Base-by-base conservation (phyloP, 345 rosid species). In the Eucalyptus cladocalyx region DNA sequence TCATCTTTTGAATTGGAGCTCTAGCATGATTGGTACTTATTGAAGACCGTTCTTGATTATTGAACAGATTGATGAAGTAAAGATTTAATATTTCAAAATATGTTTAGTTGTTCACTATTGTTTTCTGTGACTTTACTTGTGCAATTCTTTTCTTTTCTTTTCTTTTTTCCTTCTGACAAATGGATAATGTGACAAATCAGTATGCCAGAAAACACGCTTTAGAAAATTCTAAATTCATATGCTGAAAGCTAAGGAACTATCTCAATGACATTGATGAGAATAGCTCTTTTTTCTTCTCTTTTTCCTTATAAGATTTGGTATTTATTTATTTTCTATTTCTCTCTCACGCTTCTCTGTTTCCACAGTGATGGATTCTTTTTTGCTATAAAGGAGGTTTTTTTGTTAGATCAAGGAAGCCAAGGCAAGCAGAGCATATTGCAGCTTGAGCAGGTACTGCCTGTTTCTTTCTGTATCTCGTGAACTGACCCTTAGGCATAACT, bases 401-500 rank as follows among this genome's bases (percentile, higher is more conserved):
- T 96, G 83, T 94, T 96, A 91, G 97, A 96, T 92, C 98, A 95
- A 88, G 99, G 97, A 89, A 94, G 92, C 91, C 94, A 94, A 89
- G 97, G 88, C 87, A 94, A 88, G 92, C 94, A 97, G 89, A 93
- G 98, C 88, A 88, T 97, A 89, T 87, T 58, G 89, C 99, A 97
- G 92, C 97, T 97, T 62, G 99, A 97, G 91, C 95, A 94, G 95
- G 99, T 97, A 92, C n/a, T n/a, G n/a, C n/a, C n/a, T n/a, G n/a
- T n/a, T n/a, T n/a, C n/a, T n/a, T n/a, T n/a, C n/a, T n/a, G n/a
- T n/a, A n/a, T n/a, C n/a, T n/a, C n/a, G n/a, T n/a, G n/a, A n/a
- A n/a, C n/a, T n/a, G n/a, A n/a, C n/a, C n/a, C n/a, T n/a, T n/a
- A n/a, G n/a, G n/a, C n/a, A n/a, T n/a, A n/a, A n/a, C 9, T 69